Conservation (phyloP, 2,329 filamentous ascomycete species). For the Cercospora sp. region DNA sequence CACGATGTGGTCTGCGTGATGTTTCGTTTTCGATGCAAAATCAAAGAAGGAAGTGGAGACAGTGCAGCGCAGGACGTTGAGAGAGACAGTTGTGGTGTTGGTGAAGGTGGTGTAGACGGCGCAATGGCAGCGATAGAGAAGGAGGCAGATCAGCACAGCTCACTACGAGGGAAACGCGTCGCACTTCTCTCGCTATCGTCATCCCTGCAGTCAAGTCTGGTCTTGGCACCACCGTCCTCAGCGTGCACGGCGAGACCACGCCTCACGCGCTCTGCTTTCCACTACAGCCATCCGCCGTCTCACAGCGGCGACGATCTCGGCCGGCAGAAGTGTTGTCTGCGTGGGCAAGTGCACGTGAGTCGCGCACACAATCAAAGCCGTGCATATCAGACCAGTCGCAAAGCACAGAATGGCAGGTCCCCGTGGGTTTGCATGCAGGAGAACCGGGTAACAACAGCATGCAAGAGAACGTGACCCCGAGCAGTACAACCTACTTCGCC, state of each 20-base stretch:
- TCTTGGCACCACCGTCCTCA: neutral
- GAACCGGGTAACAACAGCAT: neutral
- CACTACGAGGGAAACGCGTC: neutral
- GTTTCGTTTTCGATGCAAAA: neutral
- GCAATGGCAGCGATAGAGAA: slow-evolving; percentile 2
- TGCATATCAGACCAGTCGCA: neutral
- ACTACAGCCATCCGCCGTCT: neutral
- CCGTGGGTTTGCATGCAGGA: neutral
- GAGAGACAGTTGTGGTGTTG: neutral
- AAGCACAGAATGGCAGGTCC: neutral
- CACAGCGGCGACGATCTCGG: neutral
- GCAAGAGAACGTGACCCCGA: neutral
- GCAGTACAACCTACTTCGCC: neutral
- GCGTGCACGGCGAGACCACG: neutral
- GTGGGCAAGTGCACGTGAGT: neutral
- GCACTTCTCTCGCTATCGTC: neutral
- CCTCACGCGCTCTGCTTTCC: neutral
- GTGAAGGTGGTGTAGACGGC: neutral
- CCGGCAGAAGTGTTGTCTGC: neutral
- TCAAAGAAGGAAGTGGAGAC: neutral
- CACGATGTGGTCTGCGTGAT: neutral
- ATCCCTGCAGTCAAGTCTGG: neutral
- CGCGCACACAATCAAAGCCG: neutral
- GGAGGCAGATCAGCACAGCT: neutral
- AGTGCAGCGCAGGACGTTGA: neutral